Evolutionary conservation across 371 early-diverging fungal genomes (phyloP).

Genomic region (Mucor mucedo): DNA sequence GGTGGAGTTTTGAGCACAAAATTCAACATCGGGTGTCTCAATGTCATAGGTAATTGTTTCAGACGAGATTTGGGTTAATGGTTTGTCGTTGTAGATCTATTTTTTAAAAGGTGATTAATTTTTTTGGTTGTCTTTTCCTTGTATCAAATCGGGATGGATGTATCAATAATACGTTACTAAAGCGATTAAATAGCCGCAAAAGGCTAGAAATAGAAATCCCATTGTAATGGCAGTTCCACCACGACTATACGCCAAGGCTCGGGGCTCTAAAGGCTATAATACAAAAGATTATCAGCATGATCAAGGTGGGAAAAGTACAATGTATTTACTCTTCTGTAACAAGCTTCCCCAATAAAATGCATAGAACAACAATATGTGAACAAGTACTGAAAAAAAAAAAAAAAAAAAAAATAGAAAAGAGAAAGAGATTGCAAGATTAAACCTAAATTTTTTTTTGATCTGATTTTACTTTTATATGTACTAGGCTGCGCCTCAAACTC

Average conservation of each 20-base stretch:
- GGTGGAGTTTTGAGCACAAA: constrained; percentile 41
- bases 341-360: constrained; percentile 52
- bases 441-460: background rate
- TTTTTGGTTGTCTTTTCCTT: background rate
- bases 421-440: background rate
- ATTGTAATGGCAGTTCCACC: constrained; percentile 34
- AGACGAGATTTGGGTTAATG: constrained; percentile 38
- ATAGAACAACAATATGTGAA: background rate
- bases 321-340: constrained; percentile 37
- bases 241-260: constrained; percentile 29
- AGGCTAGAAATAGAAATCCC: constrained; percentile 34
- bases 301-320: background rate
- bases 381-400: constrained; percentile 1
- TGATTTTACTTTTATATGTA: background rate
- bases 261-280: constrained; percentile 44
- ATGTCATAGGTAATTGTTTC: constrained; percentile 27
- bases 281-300: background rate
- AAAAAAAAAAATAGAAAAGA: background rate
- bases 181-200: constrained; percentile 40
- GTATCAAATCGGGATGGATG: no score
- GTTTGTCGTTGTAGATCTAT: constrained; percentile 39
- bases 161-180: background rate
- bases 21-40: constrained; percentile 42
- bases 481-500: background rate
- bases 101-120: background rate